phyloP scores from a whole-genome alignment of 176 grass and related monocot species.

The Olyra latifolia region DNA sequence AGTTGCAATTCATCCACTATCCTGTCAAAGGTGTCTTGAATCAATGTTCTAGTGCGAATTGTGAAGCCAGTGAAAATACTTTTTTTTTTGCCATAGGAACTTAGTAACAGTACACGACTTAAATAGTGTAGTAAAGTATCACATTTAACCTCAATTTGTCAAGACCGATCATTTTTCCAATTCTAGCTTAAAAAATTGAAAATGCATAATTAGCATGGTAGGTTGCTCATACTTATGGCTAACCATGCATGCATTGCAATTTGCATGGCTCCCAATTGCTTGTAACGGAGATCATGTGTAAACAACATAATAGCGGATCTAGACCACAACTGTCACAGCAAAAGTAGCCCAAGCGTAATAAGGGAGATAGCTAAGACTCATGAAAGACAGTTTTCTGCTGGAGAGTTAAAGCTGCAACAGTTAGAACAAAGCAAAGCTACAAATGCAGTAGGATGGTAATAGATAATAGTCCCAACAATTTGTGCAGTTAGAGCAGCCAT shows the following conservation, averaged over 20 bases:
- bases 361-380: neutral
- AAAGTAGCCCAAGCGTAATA: neutral
- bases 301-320: neutral
- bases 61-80: neutral
- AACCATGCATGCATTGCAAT: neutral
- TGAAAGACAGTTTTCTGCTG: neutral
- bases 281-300: neutral
- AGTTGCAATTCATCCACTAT: no score
- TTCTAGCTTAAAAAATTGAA: neutral
- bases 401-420: neutral
- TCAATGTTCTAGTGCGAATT: neutral
- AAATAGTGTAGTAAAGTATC: no score
- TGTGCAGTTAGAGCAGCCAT: no score
- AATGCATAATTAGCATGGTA: neutral
- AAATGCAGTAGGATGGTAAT: neutral
- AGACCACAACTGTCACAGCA: neutral
- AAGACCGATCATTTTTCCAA: no score
- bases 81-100: no score
- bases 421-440: neutral
- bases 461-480: neutral
- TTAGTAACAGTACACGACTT: no score
- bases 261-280: neutral
- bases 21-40: no score
- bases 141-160: no score
- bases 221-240: neutral